Evolutionary conservation across 768 basidiomycete genomes (phyloP).

Genomic region (Naganishia vaughanmartiniae): DNA sequence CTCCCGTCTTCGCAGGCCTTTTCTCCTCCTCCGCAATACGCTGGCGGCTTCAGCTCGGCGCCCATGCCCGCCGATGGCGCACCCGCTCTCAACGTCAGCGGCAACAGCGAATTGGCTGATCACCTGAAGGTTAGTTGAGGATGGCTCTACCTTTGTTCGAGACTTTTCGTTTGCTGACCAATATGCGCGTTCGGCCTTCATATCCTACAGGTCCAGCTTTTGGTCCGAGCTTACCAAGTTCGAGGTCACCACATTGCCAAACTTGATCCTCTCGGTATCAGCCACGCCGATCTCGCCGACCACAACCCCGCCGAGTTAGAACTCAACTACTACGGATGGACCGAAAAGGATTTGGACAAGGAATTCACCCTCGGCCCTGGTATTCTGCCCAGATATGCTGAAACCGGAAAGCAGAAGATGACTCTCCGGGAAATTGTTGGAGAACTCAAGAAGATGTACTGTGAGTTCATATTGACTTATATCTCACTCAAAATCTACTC

Average conservation of each 20-base stretch:
- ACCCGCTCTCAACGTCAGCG: constrained; percentile 65
- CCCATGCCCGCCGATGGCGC: constrained; percentile 70
- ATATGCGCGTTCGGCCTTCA: neutral
- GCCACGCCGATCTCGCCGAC: constrained; percentile 79
- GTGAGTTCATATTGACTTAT: constrained; percentile 57
- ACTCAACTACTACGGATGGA: constrained; percentile 90
- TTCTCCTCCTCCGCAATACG: constrained; percentile 70
- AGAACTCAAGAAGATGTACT: constrained; percentile 86
- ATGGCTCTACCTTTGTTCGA: neutral
- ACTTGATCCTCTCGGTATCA: constrained; percentile 90
- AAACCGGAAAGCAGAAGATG: constrained; percentile 80
- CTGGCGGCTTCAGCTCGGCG: constrained; percentile 52
- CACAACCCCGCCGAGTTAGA: constrained; percentile 82
- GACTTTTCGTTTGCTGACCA: neutral
- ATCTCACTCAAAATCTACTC: neutral
- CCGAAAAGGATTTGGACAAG: constrained; percentile 88
- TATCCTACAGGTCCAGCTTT: constrained; percentile 76
- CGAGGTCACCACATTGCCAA: constrained; percentile 95
- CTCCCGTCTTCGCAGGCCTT: constrained; percentile 68
- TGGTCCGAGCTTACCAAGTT: constrained; percentile 98
- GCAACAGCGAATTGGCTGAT: constrained; percentile 75
- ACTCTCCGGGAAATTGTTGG: constrained; percentile 86
- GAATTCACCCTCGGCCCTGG: constrained; percentile 92
- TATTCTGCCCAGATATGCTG: constrained; percentile 91
- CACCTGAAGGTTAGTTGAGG: constrained; percentile 74